Percentiles rank a stretch among this genome's conserved stretches.
These are phyloP conservation scores for Colletotrichum lupini DNA, from an alignment of 2,329 filamentous ascomycete genomes.

Conservation along the genomic window DNA sequence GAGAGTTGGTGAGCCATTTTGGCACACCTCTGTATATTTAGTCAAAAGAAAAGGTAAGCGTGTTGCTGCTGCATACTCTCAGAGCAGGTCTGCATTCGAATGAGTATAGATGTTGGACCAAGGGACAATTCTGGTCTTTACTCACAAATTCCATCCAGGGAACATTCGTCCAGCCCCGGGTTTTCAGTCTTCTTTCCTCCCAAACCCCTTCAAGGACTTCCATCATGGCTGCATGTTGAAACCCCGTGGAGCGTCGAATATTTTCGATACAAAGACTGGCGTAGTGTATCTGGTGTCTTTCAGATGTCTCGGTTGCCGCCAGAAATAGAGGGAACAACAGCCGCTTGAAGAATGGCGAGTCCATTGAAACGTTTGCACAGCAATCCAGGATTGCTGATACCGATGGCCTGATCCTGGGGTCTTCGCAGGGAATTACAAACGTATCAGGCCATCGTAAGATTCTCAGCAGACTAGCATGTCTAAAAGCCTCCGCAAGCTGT, in stretches of 20 bases:
- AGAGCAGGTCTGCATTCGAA: constrained; percentile 19
- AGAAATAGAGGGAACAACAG: constrained; percentile 44
- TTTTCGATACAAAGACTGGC: constrained; percentile 38
- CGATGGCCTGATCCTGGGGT: constrained; percentile 34
- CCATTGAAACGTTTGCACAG: constrained; percentile 38
- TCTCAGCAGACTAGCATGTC: constrained; percentile 44
- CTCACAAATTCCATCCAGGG: constrained; percentile 45
- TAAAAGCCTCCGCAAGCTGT: constrained; percentile 42
- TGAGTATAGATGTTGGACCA: background rate
- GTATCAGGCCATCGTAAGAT: constrained; percentile 41
- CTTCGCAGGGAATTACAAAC: constrained; percentile 40
- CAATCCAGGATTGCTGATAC: constrained; percentile 41
- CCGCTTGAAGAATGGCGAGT: constrained; percentile 41
- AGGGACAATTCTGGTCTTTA: background rate
- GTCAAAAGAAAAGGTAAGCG: constrained; percentile 34
- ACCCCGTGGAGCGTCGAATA: constrained; percentile 41
- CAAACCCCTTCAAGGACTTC: constrained; percentile 41
- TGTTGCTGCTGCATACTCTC: constrained; percentile 26
- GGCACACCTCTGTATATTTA: too few species aligned
- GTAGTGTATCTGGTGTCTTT: constrained; percentile 42
- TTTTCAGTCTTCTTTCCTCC: constrained; percentile 37
- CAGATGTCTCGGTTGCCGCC: constrained; percentile 40
- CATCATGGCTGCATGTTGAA: constrained; percentile 41
- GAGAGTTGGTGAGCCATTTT: background rate
- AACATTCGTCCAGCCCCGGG: constrained; percentile 37